Evolutionary conservation across 2,329 filamentous ascomycete genomes (phyloP).

Genomic region (Berkeleyomyces basicola): DNA sequence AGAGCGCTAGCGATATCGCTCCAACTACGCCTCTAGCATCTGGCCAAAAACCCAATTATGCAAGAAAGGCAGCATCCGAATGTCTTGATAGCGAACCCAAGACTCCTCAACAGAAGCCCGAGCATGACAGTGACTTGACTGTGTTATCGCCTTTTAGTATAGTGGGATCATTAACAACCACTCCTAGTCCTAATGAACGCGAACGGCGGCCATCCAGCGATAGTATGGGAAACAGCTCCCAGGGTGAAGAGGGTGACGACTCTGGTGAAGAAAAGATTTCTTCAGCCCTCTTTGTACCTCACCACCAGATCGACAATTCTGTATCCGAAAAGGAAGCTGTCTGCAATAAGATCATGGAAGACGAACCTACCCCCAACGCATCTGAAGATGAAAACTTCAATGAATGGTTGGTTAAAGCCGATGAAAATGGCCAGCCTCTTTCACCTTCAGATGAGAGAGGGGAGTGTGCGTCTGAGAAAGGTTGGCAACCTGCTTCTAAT

Average conservation of each 20-base stretch:
- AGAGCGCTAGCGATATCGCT: slow-evolving; percentile 2
- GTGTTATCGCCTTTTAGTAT: slow-evolving; percentile 11
- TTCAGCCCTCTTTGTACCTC: slow-evolving; percentile 69
- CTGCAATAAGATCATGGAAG: not conserved
- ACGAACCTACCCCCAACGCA: slow-evolving; percentile 9
- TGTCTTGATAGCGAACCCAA: not conserved
- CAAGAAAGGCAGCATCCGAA: not conserved
- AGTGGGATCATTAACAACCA: slow-evolving; percentile 3
- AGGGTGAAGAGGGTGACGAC: slow-evolving; percentile 31
- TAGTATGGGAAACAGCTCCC: slow-evolving; percentile 22
- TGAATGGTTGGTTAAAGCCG: slow-evolving; percentile 42
- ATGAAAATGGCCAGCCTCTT: slow-evolving; percentile 25
- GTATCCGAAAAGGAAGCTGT: not conserved
- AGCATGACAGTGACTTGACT: slow-evolving; percentile 4
- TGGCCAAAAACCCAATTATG: not conserved
- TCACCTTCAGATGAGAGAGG: not conserved
- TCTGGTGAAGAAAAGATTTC: slow-evolving; percentile 74
- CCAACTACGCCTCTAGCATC: not conserved
- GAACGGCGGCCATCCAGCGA: slow-evolving; percentile 24
- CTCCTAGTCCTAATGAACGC: slow-evolving; percentile 3
- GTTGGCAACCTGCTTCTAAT: not conserved
- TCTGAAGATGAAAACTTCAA: slow-evolving; percentile 23
- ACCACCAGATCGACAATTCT: slow-evolving; percentile 30
- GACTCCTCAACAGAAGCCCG: slow-evolving; percentile 5
- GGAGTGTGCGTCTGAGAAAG: not conserved